Conservation (phyloP, 179 eudicot species). For the Sideroxylon spinosum region DNA sequence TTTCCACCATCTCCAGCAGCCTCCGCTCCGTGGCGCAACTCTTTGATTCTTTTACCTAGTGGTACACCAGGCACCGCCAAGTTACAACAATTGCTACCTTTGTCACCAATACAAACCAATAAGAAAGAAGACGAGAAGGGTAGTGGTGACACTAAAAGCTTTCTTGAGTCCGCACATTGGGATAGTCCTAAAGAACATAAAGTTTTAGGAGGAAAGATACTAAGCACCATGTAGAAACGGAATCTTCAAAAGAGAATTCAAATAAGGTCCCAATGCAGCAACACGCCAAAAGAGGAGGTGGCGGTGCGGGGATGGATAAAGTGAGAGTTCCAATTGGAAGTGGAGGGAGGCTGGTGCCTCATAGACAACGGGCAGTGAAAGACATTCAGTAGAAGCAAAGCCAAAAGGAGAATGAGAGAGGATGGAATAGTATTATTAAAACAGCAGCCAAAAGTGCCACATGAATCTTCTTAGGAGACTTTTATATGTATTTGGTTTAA, state of each 20-base stretch:
- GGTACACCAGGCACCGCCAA: constrained; percentile 31
- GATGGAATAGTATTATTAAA: constrained; percentile 74
- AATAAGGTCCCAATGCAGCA: constrained; percentile 60
- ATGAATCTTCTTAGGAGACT: constrained; percentile 1
- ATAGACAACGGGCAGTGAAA: constrained; percentile 42
- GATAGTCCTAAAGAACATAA: constrained; percentile 51
- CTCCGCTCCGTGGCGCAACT: constrained; percentile 54
- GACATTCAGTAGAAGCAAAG: constrained; percentile 47
- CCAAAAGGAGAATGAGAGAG: constrained; percentile 68
- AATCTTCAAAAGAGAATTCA: constrained; percentile 60
- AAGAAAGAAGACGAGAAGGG: constrained; percentile 32
- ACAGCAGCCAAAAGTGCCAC: constrained; percentile 27
- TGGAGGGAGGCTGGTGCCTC: constrained; percentile 53
- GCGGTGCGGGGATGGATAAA: constrained; percentile 70
- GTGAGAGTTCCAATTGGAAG: constrained; percentile 73
- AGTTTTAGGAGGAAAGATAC: constrained; percentile 42
- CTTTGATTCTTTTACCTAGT: constrained; percentile 66
- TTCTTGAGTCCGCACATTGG: constrained; percentile 34
- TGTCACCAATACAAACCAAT: constrained; percentile 41
- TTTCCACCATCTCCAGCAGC: constrained; percentile 20
- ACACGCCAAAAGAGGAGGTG: constrained; percentile 49
- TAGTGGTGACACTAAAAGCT: constrained; percentile 22
- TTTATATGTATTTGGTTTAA: neutral
- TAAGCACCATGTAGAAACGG: constrained; percentile 46
- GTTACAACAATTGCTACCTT: constrained; percentile 31